Percentiles rank a stretch among this genome's conserved stretches.
These are phyloP conservation scores for Phytophthora pluvialis DNA, from an alignment of 352 stramenopile species.

Conservation along the genomic window DNA sequence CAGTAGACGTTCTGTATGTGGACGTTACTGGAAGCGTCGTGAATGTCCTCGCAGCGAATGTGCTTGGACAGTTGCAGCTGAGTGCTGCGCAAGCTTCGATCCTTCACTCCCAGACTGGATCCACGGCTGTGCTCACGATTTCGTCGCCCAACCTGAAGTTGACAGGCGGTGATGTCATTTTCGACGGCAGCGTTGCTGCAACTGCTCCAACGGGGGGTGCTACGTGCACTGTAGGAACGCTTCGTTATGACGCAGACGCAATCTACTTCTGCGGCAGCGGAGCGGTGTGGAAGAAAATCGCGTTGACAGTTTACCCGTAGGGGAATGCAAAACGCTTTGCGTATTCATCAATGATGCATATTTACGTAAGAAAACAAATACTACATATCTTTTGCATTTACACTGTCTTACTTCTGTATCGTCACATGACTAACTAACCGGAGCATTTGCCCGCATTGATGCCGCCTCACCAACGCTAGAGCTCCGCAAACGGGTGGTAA, in stretches of 20 bases:
- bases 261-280: slow-evolving; percentile 48
- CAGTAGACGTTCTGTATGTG: slow-evolving; percentile 43
- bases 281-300: slow-evolving; percentile 28
- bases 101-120: slow-evolving; percentile 30
- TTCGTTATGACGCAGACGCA: slow-evolving; percentile 35
- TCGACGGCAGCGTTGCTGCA: slow-evolving; percentile 28
- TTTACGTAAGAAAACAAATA: slow-evolving; percentile 12
- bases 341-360: slow-evolving; percentile 17
- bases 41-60: slow-evolving; percentile 24
- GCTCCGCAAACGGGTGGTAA: too few species aligned
- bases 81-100: slow-evolving; percentile 39
- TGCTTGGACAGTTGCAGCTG: slow-evolving; percentile 39
- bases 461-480: too few species aligned
- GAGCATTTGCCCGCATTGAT: too few species aligned
- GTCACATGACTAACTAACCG: not conserved
- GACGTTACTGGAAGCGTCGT: slow-evolving; percentile 32
- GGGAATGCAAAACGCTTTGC: not conserved
- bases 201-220: slow-evolving; percentile 16
- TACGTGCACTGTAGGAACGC: slow-evolving; percentile 36
- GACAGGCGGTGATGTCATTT: slow-evolving; percentile 37
- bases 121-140: slow-evolving; percentile 41
- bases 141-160: slow-evolving; percentile 48
- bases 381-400: slow-evolving; percentile 15
- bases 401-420: too few species aligned
- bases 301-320: slow-evolving; percentile 11